Conservation (phyloP, 1,139 yeast species). For the Zygotorulaspora mrakii region DNA sequence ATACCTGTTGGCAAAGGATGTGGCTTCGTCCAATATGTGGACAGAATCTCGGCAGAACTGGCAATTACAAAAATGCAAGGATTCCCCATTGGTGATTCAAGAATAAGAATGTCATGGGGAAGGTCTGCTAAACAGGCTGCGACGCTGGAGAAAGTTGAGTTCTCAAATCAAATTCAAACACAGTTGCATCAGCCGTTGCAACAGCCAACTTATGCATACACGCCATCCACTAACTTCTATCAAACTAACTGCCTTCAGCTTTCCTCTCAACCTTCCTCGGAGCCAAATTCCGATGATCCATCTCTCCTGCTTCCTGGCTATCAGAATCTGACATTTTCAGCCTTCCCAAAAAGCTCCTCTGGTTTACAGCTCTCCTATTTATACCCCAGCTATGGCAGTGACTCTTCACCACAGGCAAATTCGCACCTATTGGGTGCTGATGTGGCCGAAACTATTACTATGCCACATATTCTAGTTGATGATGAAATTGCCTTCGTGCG, state of each 20-base stretch:
- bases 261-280: constrained; percentile 5
- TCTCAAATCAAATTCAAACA: constrained; percentile 9
- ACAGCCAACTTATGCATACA: constrained; percentile 16
- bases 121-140: constrained; percentile 36
- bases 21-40: constrained; percentile 65
- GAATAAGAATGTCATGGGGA: constrained; percentile 74
- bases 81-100: constrained; percentile 61
- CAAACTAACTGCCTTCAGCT: constrained; percentile 1
- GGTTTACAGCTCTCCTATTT: constrained; percentile 11
- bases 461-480: constrained; percentile 19
- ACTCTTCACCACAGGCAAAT: constrained; percentile 2
- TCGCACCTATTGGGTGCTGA: constrained; percentile 1
- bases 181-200: constrained; percentile 17
- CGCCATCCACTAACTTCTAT: constrained; percentile 5
- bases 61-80: constrained; percentile 76
- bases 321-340: constrained; percentile 11
- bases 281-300: constrained; percentile 3
- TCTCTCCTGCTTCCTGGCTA: constrained; percentile 16
- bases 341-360: constrained; percentile 12
- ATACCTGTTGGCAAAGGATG: constrained; percentile 69
- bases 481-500: constrained; percentile 17
- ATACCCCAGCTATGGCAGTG: constrained; percentile 1
- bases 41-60: constrained; percentile 65
- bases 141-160: constrained; percentile 20
- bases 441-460: background rate